Evolutionary conservation across 805 yeast genomes (phyloP).

Genomic region (Wickerhamomyces bovis): DNA sequence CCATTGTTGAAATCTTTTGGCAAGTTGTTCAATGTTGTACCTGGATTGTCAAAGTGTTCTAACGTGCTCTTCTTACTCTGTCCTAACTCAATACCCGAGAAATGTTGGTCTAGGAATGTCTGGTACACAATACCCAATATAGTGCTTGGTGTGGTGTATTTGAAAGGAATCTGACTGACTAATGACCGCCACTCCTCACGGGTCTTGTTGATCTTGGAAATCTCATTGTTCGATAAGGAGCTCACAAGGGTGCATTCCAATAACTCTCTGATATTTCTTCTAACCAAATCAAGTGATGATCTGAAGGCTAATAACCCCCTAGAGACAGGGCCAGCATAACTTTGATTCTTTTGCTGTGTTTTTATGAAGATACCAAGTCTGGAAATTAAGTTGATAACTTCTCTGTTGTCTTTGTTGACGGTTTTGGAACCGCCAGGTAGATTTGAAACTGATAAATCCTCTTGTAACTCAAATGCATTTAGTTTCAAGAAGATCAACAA

Average conservation of each 20-base stretch:
- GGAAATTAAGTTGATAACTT: conserved; percentile 36
- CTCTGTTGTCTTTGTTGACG: conserved; percentile 23
- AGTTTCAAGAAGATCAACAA: conserved; percentile 42
- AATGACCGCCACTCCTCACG: conserved; percentile 55
- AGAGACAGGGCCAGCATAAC: conserved; percentile 66
- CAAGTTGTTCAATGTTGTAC: conserved; percentile 3
- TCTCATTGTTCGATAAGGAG: conserved; percentile 49
- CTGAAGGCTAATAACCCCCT: conserved; percentile 60
- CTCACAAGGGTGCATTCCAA: conserved; percentile 47
- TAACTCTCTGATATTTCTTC: conserved; percentile 45
- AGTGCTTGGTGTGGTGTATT: conserved; percentile 48
- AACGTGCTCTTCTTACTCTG: background rate
- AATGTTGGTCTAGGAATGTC: conserved; percentile 25
- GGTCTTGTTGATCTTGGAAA: conserved; percentile 42
- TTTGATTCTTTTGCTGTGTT: conserved; percentile 43
- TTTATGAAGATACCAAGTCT: conserved; percentile 44
- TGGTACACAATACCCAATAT: conserved; percentile 56
- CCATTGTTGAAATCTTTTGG: conserved; percentile 5
- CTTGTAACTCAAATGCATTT: conserved; percentile 33
- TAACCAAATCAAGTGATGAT: conserved; percentile 52
- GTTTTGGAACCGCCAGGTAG: conserved; percentile 35
- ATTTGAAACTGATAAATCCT: conserved; percentile 28
- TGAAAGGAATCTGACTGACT: conserved; percentile 56
- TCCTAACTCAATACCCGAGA: background rate
- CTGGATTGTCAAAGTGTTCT: conserved; percentile 4